A percentile compares a stretch with the other conserved stretches of the same genome.
phyloP scores from a whole-genome alignment of 2,329 filamentous ascomycete species.

The Pseudogymnoascus sp. region DNA sequence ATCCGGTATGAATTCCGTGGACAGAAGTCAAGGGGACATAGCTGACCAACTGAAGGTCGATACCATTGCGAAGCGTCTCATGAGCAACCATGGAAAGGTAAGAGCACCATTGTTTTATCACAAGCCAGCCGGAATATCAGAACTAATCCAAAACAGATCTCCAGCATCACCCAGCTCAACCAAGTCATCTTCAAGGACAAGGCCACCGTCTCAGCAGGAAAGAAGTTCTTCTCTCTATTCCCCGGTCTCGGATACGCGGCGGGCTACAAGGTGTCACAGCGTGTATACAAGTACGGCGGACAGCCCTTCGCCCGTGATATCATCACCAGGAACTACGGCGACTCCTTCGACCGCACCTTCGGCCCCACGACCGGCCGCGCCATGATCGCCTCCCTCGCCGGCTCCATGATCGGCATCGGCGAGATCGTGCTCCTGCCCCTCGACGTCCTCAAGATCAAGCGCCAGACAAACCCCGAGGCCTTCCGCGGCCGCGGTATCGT shows the following conservation, averaged over 20 bases:
- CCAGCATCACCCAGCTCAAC: constrained; percentile 62
- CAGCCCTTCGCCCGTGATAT: constrained; percentile 94
- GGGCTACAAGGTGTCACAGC: constrained; percentile 92
- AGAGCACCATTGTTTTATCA: constrained; percentile 17
- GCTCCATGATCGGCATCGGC: constrained; percentile 91
- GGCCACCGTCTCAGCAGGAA: constrained; percentile 59
- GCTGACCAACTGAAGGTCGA: constrained; percentile 61
- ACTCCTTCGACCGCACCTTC: constrained; percentile 79
- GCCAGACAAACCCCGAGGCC: constrained; percentile 96
- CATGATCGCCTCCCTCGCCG: constrained; percentile 93
- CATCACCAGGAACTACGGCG: constrained; percentile 70
- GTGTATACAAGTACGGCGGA: constrained; percentile 97
- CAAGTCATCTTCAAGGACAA: constrained; percentile 89
- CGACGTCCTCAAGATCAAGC: constrained; percentile 98
- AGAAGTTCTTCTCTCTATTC: constrained; percentile 92
- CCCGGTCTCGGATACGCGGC: constrained; percentile 95
- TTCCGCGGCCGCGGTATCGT: constrained; percentile 91
- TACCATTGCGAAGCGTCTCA: constrained; percentile 96
- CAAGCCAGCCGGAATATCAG: constrained; percentile 18
- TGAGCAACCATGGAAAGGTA: constrained; percentile 89
- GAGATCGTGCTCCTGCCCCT: constrained; percentile 93
- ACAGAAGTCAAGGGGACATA: constrained; percentile 11
- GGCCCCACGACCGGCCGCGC: constrained; percentile 97
- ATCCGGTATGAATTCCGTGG: constrained; percentile 54
- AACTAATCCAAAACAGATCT: constrained; percentile 39